Evolutionary conservation across 495 filamentous ascomycete genomes (phyloP).

Genomic region (Podospora conica): DNA sequence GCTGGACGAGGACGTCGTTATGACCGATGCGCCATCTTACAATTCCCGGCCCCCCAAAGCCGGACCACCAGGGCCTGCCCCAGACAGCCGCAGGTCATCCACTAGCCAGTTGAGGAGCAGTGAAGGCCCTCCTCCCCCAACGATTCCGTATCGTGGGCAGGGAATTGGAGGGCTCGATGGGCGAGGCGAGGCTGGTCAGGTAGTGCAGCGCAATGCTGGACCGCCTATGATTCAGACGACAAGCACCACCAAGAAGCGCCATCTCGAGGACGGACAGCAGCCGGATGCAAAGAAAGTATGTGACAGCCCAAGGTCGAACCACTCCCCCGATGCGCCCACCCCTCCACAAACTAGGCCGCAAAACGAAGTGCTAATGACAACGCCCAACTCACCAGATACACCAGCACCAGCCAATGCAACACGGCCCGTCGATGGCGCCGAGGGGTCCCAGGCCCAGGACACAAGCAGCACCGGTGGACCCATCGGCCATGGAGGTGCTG

Average conservation of each 20-base stretch:
- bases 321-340: neutral
- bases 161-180: conserved; percentile 24
- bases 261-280: conserved; percentile 18
- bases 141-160: conserved; percentile 17
- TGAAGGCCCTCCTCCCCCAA: conserved; percentile 2
- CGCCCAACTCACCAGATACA: conserved; percentile 5
- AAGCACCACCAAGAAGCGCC: conserved; percentile 25
- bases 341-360: neutral
- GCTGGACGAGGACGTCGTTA: neutral
- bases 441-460: neutral
- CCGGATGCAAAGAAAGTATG: conserved; percentile 25
- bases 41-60: neutral
- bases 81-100: neutral
- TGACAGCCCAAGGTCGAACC: neutral
- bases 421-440: conserved; percentile 12
- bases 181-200: conserved; percentile 17
- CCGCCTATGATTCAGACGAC: conserved; percentile 23
- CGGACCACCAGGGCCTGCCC: neutral
- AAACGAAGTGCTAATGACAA: neutral
- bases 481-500: conserved; percentile 28
- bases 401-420: neutral
- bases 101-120: neutral
- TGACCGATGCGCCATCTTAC: neutral
- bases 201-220: conserved; percentile 8
- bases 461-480: conserved; percentile 17